Evolutionary conservation across 495 filamentous ascomycete genomes (phyloP), one percentile per base, ranked within the genome.

Genomic region (Penicillium antarcticum): DNA sequence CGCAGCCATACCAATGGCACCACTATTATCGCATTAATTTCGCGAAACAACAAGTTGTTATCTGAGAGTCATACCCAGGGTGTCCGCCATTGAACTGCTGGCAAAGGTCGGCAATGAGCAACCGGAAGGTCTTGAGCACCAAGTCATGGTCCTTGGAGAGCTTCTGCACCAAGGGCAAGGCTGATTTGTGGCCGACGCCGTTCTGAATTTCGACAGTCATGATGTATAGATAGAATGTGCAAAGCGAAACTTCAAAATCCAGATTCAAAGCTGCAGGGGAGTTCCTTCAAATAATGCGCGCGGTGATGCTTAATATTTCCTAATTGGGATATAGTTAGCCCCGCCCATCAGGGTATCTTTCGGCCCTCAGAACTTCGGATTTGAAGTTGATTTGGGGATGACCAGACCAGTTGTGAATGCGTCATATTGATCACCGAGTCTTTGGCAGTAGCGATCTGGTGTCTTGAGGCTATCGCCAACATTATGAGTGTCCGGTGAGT

Each of bases 1-100:
- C 26, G 91, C 88, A 52, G 91, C 91, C 90, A 96, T 89, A 71
- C 89, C 89, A 84, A 96, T 95, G 52, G 91, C 91, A 55, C 75
- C 69, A 41, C 77, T 72, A 43, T 11, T 13, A 33, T 1, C 40
- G 11, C 14, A 34, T 65, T 34, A 58, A 37, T 42, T 24, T 52
- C 1, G 14, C 6, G 7, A 19, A 19, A 12, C 4, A 12, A 16
- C 14, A 7, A 39, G 14, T 6, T 7, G 9, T 36, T 40, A 39
- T 19, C n/a, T 9, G 4, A 32, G 5, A 3, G 45, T 55, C 65
- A 32, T 67, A 80, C 75, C 79, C 80, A 11, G 80, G 80, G 55
- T 84, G 80, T 3, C 80, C 81, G 33, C 76, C 77, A 32, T 74
- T 73, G 59, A 81, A 84, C 45, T 84, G 80, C 59, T 83, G 68